phyloP scores from a whole-genome alignment of 805 yeast genomes.

The Sugiyamaella americana region DNA sequence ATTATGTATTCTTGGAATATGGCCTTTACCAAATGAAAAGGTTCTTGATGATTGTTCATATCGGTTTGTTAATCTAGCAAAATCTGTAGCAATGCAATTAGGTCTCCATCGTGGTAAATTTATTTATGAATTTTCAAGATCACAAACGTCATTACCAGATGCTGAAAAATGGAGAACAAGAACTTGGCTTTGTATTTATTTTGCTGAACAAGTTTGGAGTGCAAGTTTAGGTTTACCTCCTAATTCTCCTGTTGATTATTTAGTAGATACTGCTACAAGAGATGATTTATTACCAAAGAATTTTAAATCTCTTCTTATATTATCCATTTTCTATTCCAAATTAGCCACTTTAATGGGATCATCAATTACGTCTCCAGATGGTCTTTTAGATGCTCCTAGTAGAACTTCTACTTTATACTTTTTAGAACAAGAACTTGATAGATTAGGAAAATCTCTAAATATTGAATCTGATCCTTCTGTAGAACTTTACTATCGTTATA shows the following conservation, averaged over 20 bases:
- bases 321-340: constrained; percentile 79
- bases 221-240: constrained; percentile 85
- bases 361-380: constrained; percentile 80
- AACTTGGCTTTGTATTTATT: constrained; percentile 84
- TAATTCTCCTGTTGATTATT: constrained; percentile 72
- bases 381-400: constrained; percentile 74
- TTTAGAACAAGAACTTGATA: constrained; percentile 69
- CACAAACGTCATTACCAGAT: constrained; percentile 81
- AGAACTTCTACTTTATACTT: constrained; percentile 76
- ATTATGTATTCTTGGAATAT: constrained; percentile 68
- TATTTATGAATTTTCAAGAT: constrained; percentile 82
- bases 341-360: constrained; percentile 82
- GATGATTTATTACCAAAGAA: constrained; percentile 60
- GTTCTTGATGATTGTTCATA: constrained; percentile 89
- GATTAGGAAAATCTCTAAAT: constrained; percentile 58
- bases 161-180: constrained; percentile 93
- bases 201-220: constrained; percentile 87
- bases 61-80: constrained; percentile 82
- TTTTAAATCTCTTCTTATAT: constrained; percentile 63
- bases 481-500: constrained; percentile 73
- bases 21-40: constrained; percentile 93
- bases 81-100: constrained; percentile 72
- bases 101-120: constrained; percentile 91
- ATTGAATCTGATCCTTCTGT: constrained; percentile 49
- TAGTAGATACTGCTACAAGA: constrained; percentile 70